Conservation (phyloP, 78 protist genomes). For the Goniomonas avonlea region DNA sequence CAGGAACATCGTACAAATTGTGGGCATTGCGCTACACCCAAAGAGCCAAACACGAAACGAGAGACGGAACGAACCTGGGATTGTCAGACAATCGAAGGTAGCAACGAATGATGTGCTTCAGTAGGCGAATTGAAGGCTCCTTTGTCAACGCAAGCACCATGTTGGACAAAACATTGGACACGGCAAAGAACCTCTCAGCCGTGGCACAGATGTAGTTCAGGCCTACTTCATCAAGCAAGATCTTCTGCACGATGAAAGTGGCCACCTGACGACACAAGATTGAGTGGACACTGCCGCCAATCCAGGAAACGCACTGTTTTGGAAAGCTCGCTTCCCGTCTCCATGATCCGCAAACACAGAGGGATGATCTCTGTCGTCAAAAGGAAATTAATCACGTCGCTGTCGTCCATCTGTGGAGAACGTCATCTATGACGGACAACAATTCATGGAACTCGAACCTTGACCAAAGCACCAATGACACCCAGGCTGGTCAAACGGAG, state of each 20-base stretch:
- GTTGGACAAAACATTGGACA: conserved; percentile 56
- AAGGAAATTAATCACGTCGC: conserved; percentile 85
- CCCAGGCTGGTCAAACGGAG: conserved; percentile 95
- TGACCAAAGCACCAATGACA: conserved; percentile 97
- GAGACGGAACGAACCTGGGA: conserved; percentile 24
- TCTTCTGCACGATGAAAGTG: conserved; percentile 97
- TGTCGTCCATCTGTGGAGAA: conserved; percentile 32
- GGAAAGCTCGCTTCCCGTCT: conserved; percentile 83
- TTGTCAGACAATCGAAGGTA: conserved; percentile 89
- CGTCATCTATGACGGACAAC: too few relatives aligned
- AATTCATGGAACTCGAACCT: conserved; percentile 58
- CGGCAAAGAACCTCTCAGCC: conserved; percentile 83
- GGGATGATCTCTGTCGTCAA: conserved; percentile 96
- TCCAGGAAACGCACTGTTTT: conserved; percentile 62
- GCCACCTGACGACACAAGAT: conserved; percentile 65
- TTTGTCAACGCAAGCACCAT: conserved; percentile 30
- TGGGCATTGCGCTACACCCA: background rate
- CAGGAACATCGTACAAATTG: too few relatives aligned
- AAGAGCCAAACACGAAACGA: background rate
- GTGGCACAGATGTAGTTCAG: conserved; percentile 76
- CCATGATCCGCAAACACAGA: conserved; percentile 97
- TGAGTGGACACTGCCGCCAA: too few relatives aligned
- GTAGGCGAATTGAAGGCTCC: conserved; percentile 15
- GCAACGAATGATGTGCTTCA: conserved; percentile 91
- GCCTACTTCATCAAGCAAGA: conserved; percentile 74